Percentiles rank a stretch among this genome's conserved stretches.
Evolutionary conservation across 2,329 filamentous ascomycete species (phyloP).

Genomic region (Arthrobotrys pseudoclavata): DNA sequence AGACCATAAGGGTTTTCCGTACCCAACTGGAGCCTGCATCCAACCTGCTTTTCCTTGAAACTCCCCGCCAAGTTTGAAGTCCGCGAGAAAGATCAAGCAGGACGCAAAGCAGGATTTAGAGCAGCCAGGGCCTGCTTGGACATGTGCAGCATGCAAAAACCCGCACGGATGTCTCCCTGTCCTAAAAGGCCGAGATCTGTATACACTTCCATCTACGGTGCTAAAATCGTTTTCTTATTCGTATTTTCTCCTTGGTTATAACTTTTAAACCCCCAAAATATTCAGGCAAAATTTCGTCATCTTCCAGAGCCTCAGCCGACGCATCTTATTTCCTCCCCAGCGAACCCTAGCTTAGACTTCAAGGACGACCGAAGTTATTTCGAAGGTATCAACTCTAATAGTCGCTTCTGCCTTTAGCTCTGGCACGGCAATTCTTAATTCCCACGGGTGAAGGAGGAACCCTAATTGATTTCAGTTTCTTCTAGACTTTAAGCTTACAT

Average conservation of each 20-base stretch:
- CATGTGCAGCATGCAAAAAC: slow-evolving; percentile 49
- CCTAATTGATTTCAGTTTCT: slow-evolving; percentile 14
- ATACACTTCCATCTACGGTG: slow-evolving; percentile 1
- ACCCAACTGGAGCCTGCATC: slow-evolving; percentile 35
- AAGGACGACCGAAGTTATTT: slow-evolving; percentile 13
- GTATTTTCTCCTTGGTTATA: neutral
- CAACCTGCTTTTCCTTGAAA: slow-evolving; percentile 29
- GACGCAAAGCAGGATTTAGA: neutral
- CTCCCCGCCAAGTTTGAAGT: slow-evolving; percentile 47
- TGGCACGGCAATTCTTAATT: slow-evolving; percentile 2
- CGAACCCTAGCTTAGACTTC: neutral
- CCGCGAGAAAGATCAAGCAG: slow-evolving; percentile 32
- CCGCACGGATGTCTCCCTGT: slow-evolving; percentile 46
- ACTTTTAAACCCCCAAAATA: neutral
- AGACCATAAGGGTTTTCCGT: slow-evolving; percentile 24
- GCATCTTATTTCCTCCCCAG: neutral
- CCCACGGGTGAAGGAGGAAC: neutral
- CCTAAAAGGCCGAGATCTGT: slow-evolving; percentile 16
- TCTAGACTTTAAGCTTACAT: slow-evolving; percentile 8
- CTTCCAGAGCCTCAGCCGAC: slow-evolving; percentile 1
- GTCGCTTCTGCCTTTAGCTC: slow-evolving; percentile 2
- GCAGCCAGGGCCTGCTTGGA: slow-evolving; percentile 3
- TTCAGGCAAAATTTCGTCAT: slow-evolving; percentile 1
- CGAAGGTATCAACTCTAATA: slow-evolving; percentile 32
- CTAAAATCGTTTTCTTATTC: neutral